Evolutionary conservation across 306 rosid species (phyloP).

Genomic region (Lupinus albus): DNA sequence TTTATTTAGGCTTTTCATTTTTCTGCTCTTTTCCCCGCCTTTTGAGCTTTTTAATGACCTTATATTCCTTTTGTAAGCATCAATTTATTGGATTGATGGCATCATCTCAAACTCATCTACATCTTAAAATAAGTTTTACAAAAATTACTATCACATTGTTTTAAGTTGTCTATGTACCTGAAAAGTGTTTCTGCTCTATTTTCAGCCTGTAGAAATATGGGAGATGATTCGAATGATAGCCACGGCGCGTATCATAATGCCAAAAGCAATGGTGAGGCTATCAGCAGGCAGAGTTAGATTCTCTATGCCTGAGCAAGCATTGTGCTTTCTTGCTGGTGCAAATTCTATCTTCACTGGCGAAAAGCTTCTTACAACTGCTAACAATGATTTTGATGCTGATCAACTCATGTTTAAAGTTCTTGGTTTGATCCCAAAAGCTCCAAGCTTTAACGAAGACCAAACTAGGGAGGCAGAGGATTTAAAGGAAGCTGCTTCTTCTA

Average conservation of each 20-base stretch:
- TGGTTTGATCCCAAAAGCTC: slow-evolving; percentile 56
- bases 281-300: slow-evolving; percentile 94
- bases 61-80: too few relatives aligned
- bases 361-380: slow-evolving; percentile 89
- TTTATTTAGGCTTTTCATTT: not conserved
- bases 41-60: too few relatives aligned
- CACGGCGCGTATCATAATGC: slow-evolving; percentile 88
- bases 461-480: slow-evolving; percentile 35
- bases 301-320: slow-evolving; percentile 93
- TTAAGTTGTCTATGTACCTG: slow-evolving; percentile 10
- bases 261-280: slow-evolving; percentile 91
- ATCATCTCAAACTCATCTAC: slow-evolving; percentile 8
- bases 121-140: not conserved
- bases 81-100: not conserved
- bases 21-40: too few relatives aligned
- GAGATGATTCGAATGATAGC: slow-evolving; percentile 98
- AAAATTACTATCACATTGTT: slow-evolving; percentile 25
- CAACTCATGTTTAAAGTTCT: slow-evolving; percentile 64
- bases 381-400: slow-evolving; percentile 93
- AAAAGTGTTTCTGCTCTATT: slow-evolving; percentile 8
- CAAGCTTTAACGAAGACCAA: slow-evolving; percentile 41
- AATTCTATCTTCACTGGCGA: slow-evolving; percentile 97
- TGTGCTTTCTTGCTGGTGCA: slow-evolving; percentile 95
- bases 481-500: slow-evolving; percentile 51
- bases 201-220: slow-evolving; percentile 98